Evolutionary conservation across 495 filamentous ascomycete species (phyloP).

Genomic region (Podospora australis): DNA sequence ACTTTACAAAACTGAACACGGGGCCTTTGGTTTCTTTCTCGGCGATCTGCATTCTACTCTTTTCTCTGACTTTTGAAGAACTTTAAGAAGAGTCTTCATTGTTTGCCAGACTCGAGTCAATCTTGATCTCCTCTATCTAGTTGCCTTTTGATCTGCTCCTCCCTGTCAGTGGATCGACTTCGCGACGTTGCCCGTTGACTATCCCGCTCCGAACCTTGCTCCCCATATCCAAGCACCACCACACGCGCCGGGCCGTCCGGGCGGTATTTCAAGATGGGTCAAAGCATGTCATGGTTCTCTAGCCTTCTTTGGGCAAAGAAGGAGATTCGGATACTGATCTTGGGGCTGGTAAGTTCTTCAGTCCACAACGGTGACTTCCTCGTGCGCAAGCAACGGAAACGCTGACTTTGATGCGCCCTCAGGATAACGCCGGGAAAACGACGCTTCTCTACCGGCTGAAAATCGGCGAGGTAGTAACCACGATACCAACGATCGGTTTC

Average conservation of each 20-base stretch:
- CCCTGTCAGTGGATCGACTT: background rate
- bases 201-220: background rate
- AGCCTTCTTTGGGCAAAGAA: conserved; percentile 82
- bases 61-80: no score
- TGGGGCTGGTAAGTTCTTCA: conserved; percentile 69
- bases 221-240: conserved; percentile 2
- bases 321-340: conserved; percentile 92
- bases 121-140: background rate
- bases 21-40: background rate
- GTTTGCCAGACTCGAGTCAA: background rate
- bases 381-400: conserved; percentile 4
- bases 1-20: background rate
- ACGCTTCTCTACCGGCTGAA: conserved; percentile 94
- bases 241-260: conserved; percentile 4
- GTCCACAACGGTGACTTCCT: background rate
- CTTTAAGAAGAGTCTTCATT: background rate
- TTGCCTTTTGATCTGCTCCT: background rate
- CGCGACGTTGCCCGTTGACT: background rate
- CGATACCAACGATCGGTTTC: conserved; percentile 98
- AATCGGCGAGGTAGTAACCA: conserved; percentile 98
- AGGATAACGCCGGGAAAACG: conserved; percentile 99
- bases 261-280: conserved; percentile 59
- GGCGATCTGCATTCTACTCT: no score
- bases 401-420: conserved; percentile 19
- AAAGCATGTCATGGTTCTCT: conserved; percentile 69